phyloP scores from a whole-genome alignment of 1,139 yeast genomes.

The Candida sanyaensis region DNA sequence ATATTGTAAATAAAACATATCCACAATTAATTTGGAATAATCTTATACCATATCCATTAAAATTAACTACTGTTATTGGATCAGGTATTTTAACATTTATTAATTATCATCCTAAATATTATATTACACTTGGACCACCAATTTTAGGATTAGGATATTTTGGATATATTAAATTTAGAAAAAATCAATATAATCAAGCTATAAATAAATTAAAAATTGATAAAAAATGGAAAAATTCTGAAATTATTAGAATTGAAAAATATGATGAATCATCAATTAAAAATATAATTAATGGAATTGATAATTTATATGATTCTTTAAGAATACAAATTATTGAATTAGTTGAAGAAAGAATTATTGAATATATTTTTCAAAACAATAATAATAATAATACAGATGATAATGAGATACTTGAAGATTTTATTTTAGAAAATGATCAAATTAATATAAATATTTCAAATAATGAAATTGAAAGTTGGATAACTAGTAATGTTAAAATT shows the following conservation, averaged over 20 bases:
- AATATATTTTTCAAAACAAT: constrained; percentile 18
- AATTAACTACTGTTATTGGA: constrained; percentile 31
- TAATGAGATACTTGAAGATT: constrained; percentile 11
- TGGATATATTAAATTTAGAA: constrained; percentile 18
- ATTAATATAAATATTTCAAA: constrained; percentile 25
- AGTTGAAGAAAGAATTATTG: constrained; percentile 26
- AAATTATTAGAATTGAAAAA: constrained; percentile 23
- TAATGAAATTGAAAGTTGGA: constrained; percentile 33
- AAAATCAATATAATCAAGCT: constrained; percentile 18
- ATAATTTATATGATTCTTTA: constrained; percentile 40
- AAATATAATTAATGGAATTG: constrained; percentile 37
- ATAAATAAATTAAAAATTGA: constrained; percentile 12
- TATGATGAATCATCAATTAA: constrained; percentile 38
- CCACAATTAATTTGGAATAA: constrained; percentile 28
- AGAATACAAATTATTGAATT: constrained; percentile 29
- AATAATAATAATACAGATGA: constrained; percentile 8
- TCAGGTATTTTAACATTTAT: constrained; percentile 31
- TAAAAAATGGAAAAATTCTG: constrained; percentile 8
- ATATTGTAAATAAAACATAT: constrained; percentile 27
- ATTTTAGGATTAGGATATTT: constrained; percentile 25
- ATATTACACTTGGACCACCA: constrained; percentile 43
- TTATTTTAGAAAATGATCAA: constrained; percentile 33
- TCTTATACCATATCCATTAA: constrained; percentile 27
- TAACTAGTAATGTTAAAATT: constrained; percentile 15
- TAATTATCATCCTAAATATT: constrained; percentile 37